These are phyloP conservation scores for Penicillium roqueforti DNA, from an alignment of 495 filamentous ascomycete species.

Conservation along the genomic window DNA sequence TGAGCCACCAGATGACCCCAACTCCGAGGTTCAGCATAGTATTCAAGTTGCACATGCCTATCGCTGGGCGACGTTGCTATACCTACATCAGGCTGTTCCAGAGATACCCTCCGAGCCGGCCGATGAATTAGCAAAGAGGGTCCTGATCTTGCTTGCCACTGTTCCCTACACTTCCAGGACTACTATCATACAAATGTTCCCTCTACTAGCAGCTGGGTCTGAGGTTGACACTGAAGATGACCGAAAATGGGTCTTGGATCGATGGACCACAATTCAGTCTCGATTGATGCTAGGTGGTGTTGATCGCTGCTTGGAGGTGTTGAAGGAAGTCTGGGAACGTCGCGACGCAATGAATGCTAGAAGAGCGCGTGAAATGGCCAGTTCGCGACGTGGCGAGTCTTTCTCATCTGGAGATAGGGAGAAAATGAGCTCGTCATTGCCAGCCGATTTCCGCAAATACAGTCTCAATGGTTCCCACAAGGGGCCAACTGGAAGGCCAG, in stretches of 20 bases:
- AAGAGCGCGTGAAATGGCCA: conserved; percentile 18
- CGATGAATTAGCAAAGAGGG: conserved; percentile 57
- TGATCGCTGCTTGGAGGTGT: conserved; percentile 71
- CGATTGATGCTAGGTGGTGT: conserved; percentile 70
- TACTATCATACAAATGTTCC: conserved; percentile 74
- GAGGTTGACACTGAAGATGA: conserved; percentile 60
- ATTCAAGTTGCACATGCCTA: conserved; percentile 73
- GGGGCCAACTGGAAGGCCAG: conserved; percentile 2
- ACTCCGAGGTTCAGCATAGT: conserved; percentile 60
- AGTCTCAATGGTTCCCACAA: conserved; percentile 13
- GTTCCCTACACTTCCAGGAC: conserved; percentile 61
- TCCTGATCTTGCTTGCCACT: conserved; percentile 57
- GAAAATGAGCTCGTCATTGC: conserved; percentile 9
- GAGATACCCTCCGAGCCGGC: conserved; percentile 61
- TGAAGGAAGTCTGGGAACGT: conserved; percentile 65
- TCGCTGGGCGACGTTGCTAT: conserved; percentile 68
- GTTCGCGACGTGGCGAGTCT: conserved; percentile 13
- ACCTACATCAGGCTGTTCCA: conserved; percentile 74
- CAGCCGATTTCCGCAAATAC: conserved; percentile 6
- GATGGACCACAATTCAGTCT: conserved; percentile 60
- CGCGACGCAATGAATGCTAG: conserved; percentile 45
- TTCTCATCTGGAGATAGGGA: conserved; percentile 8
- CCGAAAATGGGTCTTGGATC: conserved; percentile 62
- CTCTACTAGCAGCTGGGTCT: conserved; percentile 67
- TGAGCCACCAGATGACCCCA: conserved; percentile 63